A percentile compares a stretch with the other conserved stretches of the same genome.
phyloP scores from a whole-genome alignment of 139 green algal genomes.

The Chlamydomonas asymmetrica region DNA sequence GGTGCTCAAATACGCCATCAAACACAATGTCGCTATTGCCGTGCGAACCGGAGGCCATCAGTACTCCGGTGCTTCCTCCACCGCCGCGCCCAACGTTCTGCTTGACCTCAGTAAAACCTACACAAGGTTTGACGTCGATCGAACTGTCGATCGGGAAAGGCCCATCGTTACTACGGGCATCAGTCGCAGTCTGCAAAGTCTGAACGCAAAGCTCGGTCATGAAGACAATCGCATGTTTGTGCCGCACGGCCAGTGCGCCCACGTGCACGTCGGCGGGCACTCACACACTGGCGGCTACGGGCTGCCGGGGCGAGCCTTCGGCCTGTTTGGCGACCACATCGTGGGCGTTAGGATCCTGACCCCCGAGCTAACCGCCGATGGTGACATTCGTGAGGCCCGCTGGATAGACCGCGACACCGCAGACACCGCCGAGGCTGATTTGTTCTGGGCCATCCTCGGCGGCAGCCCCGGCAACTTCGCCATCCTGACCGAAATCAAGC shows the following conservation, averaged over 20 bases:
- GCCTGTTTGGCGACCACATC: slow-evolving; percentile 28
- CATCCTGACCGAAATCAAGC: slow-evolving; percentile 16
- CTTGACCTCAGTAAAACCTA: slow-evolving; percentile 21
- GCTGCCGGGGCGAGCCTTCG: slow-evolving; percentile 18
- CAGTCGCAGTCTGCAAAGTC: not conserved
- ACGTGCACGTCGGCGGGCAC: slow-evolving; percentile 18
- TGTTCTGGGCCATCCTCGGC: slow-evolving; percentile 21
- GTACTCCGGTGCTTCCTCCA: slow-evolving; percentile 19
- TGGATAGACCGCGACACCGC: not conserved
- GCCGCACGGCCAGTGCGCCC: slow-evolving; percentile 13
- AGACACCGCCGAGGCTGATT: not conserved
- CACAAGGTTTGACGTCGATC: slow-evolving; percentile 3
- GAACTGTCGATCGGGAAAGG: not conserved
- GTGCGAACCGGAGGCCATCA: slow-evolving; percentile 12
- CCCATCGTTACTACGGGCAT: slow-evolving; percentile 1
- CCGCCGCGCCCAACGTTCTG: slow-evolving; percentile 11
- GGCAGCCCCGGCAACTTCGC: slow-evolving; percentile 17
- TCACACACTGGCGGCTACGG: slow-evolving; percentile 23
- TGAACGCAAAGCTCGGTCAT: not conserved
- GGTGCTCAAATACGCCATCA: not conserved
- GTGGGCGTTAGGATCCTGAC: slow-evolving; percentile 15
- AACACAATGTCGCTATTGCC: slow-evolving; percentile 1
- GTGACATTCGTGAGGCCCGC: no score
- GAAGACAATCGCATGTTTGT: not conserved
- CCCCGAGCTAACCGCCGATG: no score